Evolutionary conservation across 768 basidiomycete species (phyloP), one percentile per base, ranked within the genome.

Genomic region (Trametes gibbosa): DNA sequence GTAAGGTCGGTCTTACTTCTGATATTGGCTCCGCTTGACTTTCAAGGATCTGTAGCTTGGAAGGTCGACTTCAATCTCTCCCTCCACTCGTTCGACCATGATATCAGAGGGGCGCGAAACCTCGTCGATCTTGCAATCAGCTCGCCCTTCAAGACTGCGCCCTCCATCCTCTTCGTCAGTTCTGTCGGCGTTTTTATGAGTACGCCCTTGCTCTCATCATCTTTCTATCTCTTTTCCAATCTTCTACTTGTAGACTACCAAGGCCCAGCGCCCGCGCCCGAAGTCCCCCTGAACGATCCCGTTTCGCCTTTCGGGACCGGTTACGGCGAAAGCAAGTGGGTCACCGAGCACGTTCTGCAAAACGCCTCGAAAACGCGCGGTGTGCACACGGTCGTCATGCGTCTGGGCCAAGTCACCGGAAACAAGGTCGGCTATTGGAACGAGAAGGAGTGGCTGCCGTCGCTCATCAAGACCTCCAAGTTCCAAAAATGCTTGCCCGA

Each of bases 11-110:
- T 19, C 2, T 17, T 32, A 3, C 3, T 21, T 5, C 3, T 3
- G 2, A 17, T 21, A n/a, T n/a, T 8, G 14, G n/a, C n/a, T 21
- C 10, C n/a, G 10, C 2, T 2, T 50, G 10, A 19, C 45, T 54
- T 6, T 41, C n/a, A 6, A 7, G 41, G 52, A 34, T 57, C 7
- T 5, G 10, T 34, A 66, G 77, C 75, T 0, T 79, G 76, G 78
- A 59, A 70, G 19, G 66, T 81, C 6, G 70, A 81, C 51, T 79
- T 80, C 62, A 79, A 80, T 46, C 54, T 75, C 1, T 67, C 73
- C 0, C 61, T 79, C 1, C 32, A 58, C 0, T 77, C 77, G 2
- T 79, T 74, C 59, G 75, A 78, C 45, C 57, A 69, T 0, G 70
- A 74, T 41, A 77, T 55, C 62, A 66, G 17, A 70, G 73, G 61